Percentiles rank a stretch among this genome's conserved stretches.
phyloP scores from a whole-genome alignment of 2,329 filamentous ascomycete species.

The Amylocarpus encephaloides region DNA sequence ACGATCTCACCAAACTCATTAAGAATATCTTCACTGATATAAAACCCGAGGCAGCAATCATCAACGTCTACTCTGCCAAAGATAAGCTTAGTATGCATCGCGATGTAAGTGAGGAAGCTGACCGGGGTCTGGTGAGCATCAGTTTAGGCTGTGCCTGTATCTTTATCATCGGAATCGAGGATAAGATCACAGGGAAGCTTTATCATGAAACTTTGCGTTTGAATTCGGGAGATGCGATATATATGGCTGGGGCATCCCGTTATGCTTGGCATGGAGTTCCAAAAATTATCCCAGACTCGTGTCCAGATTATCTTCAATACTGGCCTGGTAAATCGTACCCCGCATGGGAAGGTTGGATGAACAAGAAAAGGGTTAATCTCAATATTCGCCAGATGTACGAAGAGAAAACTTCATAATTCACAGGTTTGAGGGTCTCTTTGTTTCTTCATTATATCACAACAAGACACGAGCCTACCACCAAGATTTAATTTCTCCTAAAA shows the following conservation, averaged over 20 bases:
- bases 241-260: conserved; percentile 75
- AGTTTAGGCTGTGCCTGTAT: conserved; percentile 86
- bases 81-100: conserved; percentile 91
- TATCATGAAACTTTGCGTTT: conserved; percentile 58
- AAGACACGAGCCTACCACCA: background rate
- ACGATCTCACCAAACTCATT: conserved; percentile 64
- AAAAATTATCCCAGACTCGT: conserved; percentile 73
- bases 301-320: conserved; percentile 63
- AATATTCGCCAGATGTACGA: conserved; percentile 84
- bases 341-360: conserved; percentile 82
- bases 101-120: conserved; percentile 82
- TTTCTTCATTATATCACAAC: background rate
- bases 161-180: conserved; percentile 68
- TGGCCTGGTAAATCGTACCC: conserved; percentile 59
- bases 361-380: conserved; percentile 78
- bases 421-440: background rate
- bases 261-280: conserved; percentile 96
- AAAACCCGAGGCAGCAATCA: conserved; percentile 78
- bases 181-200: conserved; percentile 24
- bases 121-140: conserved; percentile 73
- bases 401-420: background rate
- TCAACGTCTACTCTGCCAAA: conserved; percentile 86
- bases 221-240: conserved; percentile 79
- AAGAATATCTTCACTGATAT: conserved; percentile 69
- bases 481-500: background rate